Evolutionary conservation across 805 yeast species (phyloP), one percentile per base, ranked within the genome.

Genomic region (Ogataea trehaloabstinens): DNA sequence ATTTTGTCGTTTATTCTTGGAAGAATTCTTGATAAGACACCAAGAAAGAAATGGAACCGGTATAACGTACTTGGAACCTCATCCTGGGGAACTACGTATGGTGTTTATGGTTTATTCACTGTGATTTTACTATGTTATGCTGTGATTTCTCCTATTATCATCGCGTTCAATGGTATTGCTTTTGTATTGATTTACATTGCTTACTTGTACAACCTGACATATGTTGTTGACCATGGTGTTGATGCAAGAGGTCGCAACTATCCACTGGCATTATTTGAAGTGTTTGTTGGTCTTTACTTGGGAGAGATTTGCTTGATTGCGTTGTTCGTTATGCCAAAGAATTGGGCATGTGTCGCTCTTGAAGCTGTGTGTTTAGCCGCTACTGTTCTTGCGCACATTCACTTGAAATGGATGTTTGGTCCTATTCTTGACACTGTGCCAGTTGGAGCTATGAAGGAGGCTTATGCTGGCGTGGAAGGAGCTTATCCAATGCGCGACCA

Each of bases 31-130:
- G 96, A 89, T 60, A 73, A 75, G 38, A 88, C 98, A 5, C 98
- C 98, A 45, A 80, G 98, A 66, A 82, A 87, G 64, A 85, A 83
- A 68, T 91, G 96, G 96, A 76, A 62, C 44, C 79, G 96, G 55
- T 76, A 64, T 58, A 78, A 77, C 58, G 71, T 68, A 2, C 68
- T 91, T 51, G 73, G 79, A 10, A 70, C 74, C 29, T 85, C 90
- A 31, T 73, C 77, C 18, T 89, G 90, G 85, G 95, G 97, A 35
- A 79, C 85, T 13, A 67, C 78, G 11, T 91, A 85, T 64, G 96
- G 97, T 6, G 68, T 73, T 8, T 82, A 81, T 60, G 84, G 89
- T 49, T 71, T 88, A 45, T 68, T 89, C 66, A 77, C 81, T 7
- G 81, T 85, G 24, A 82, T 93, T 51, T 73, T 78, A 51, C 57